Conservation (phyloP, 352 stramenopile species). For the Globisporangium spiculum region DNA sequence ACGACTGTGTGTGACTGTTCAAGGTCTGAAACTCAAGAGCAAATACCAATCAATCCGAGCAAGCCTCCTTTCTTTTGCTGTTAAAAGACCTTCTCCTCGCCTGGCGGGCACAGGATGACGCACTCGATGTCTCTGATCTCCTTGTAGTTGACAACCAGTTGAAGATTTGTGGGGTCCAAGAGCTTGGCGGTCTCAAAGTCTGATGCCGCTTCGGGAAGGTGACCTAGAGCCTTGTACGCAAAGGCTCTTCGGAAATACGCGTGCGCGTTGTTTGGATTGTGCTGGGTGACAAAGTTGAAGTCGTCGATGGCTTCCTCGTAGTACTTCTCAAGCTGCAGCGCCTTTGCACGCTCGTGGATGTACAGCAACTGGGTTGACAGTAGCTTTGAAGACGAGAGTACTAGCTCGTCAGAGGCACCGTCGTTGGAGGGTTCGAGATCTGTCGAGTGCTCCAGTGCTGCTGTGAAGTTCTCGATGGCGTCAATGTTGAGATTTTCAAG, state of each 20-base stretch:
- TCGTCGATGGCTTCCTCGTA: constrained; percentile 69
- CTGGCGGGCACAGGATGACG: constrained; percentile 61
- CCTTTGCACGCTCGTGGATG: constrained; percentile 77
- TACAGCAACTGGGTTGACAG: constrained; percentile 35
- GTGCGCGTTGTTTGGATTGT: constrained; percentile 79
- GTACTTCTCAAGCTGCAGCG: constrained; percentile 68
- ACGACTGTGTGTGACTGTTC: constrained; percentile 12
- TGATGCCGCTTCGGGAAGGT: constrained; percentile 46
- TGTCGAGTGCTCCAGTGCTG: constrained; percentile 27
- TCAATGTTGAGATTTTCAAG: constrained; percentile 45
- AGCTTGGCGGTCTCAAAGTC: constrained; percentile 74
- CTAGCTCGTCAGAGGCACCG: not conserved
- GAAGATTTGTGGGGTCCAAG: constrained; percentile 61
- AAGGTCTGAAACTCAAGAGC: constrained; percentile 6
- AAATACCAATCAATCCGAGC: not conserved
- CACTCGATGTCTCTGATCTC: constrained; percentile 69
- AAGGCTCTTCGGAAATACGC: constrained; percentile 83
- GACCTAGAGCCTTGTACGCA: constrained; percentile 56
- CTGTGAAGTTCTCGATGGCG: constrained; percentile 72
- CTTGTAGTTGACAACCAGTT: constrained; percentile 81
- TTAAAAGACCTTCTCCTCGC: constrained; percentile 53
- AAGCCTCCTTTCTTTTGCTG: not conserved
- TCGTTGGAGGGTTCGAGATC: not conserved
- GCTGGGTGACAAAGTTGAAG: constrained; percentile 63
- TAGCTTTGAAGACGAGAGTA: constrained; percentile 2